Base-by-base conservation (phyloP, 140 eudicot species). In the Oenanthe javanica region DNA sequence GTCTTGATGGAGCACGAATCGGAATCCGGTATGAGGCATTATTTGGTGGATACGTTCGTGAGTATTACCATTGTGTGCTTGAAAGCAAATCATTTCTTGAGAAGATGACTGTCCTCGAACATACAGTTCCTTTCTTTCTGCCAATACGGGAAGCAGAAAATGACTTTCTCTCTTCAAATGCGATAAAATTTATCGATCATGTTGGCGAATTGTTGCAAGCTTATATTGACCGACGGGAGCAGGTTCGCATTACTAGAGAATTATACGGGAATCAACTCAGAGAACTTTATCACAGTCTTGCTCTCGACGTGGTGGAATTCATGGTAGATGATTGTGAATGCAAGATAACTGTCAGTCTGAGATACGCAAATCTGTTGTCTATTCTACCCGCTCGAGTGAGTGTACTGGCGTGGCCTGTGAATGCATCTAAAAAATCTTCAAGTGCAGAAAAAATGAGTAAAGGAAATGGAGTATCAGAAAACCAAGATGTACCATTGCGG, bases 1-100 rank as follows among this genome's bases (percentile, higher is more conserved):
- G 98, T 85, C 86, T 96, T 87, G 93, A 91, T 79, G 98, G 99
- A 78, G 91, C 98, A 77, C 89, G 97, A 67, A 96, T 96, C 78
- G 98, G 98, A 87, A 91, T 96, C 82, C 97, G 93, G 50, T 96
- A 91, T 76, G 97, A 92, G 78, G 91, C 99, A 54, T 86, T 90
- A 61, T 96, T 85, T 91, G 99, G 98, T 77, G 99, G 97, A 47
- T 96, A 94, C 82, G 92, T 96, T 49, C 93, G 97, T 79, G 99
- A 92, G 84, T 83, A 83, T 21, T 95, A 90, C 82, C 97, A 95
- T 83, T 92, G 97, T 87, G 93, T 95, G 81, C 97, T 95, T 75
- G 99, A 95, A 86, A 95, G 99, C 92, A 95, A 90, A 80, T 95
- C 99, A 25, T 95, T 95, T 86, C 93, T 95, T 72, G 97, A 95